phyloP scores from a whole-genome alignment of 805 yeast genomes.

The Lipomyces sp. region DNA sequence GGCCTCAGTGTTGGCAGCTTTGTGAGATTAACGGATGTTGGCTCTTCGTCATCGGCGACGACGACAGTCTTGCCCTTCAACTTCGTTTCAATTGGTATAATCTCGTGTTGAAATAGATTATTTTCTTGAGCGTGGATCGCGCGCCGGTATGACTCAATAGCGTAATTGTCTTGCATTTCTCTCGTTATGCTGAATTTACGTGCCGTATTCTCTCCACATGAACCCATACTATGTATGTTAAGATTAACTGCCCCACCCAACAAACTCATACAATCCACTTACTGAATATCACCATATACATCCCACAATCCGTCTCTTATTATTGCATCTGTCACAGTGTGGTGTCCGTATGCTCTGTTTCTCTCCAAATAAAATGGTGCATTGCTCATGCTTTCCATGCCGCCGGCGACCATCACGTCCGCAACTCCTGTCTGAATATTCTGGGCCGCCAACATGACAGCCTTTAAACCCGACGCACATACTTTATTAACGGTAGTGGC shows the following conservation, averaged over 20 bases:
- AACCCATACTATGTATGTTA: conserved; percentile 70
- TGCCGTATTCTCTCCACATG: conserved; percentile 94
- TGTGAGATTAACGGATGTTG: conserved; percentile 67
- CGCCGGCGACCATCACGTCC: conserved; percentile 94
- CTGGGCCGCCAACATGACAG: conserved; percentile 89
- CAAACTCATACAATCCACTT: not conserved
- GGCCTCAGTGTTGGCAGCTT: conserved; percentile 80
- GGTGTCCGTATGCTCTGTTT: conserved; percentile 55
- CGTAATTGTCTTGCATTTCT: conserved; percentile 84
- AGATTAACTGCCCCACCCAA: not conserved
- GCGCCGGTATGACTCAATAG: conserved; percentile 77
- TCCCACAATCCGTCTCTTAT: conserved; percentile 85
- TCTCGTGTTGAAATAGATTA: conserved; percentile 79
- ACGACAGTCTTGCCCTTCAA: conserved; percentile 69
- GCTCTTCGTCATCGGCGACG: conserved; percentile 78
- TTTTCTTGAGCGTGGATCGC: conserved; percentile 71
- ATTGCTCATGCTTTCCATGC: conserved; percentile 97
- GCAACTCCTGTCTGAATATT: conserved; percentile 85
- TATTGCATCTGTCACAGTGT: conserved; percentile 60
- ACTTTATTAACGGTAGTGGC: conserved; percentile 95
- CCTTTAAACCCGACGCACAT: conserved; percentile 95
- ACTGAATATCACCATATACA: conserved; percentile 68
- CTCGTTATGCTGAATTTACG: conserved; percentile 72
- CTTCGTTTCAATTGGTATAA: conserved; percentile 80
- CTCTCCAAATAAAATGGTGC: conserved; percentile 73